These are phyloP conservation scores for Camelina hispida DNA, from an alignment of 345 rosid genomes.

Conservation along the genomic window DNA sequence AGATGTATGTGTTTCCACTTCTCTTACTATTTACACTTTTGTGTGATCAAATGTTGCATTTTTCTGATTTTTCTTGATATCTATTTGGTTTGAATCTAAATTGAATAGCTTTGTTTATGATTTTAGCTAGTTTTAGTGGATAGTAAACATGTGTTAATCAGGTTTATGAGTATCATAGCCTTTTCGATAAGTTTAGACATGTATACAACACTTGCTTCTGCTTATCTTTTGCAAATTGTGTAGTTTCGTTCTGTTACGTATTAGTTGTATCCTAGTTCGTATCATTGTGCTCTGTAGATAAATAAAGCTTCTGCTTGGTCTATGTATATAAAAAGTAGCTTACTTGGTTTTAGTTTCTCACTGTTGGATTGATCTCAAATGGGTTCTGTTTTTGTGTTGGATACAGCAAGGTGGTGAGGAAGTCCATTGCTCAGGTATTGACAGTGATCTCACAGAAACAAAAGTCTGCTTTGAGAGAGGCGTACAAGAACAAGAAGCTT, in stretches of 20 bases:
- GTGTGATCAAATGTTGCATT: not conserved
- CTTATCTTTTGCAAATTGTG: not conserved
- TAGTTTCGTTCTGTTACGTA: not conserved
- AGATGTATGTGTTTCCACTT: slow-evolving; percentile 48
- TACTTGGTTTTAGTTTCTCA: not conserved
- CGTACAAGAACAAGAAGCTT: slow-evolving; percentile 73
- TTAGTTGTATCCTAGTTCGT: not conserved
- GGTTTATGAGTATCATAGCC: not conserved
- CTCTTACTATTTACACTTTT: slow-evolving; percentile 1
- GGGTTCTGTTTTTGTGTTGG: slow-evolving; percentile 1
- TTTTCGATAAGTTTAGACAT: not conserved
- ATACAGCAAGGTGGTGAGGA: slow-evolving; percentile 90
- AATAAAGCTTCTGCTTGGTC: not conserved
- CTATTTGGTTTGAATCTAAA: not conserved
- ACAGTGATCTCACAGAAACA: slow-evolving; percentile 92
- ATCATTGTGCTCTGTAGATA: not conserved
- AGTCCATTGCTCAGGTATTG: slow-evolving; percentile 89
- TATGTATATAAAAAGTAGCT: not conserved
- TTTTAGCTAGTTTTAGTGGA: not conserved
- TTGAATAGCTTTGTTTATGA: not conserved
- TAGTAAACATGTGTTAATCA: not conserved
- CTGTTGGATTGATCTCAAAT: not conserved
- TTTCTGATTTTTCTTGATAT: no score
- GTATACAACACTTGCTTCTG: not conserved
- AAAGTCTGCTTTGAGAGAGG: slow-evolving; percentile 86